Base-by-base conservation (phyloP, 352 stramenopile species). In the Phytopythium montanum region DNA sequence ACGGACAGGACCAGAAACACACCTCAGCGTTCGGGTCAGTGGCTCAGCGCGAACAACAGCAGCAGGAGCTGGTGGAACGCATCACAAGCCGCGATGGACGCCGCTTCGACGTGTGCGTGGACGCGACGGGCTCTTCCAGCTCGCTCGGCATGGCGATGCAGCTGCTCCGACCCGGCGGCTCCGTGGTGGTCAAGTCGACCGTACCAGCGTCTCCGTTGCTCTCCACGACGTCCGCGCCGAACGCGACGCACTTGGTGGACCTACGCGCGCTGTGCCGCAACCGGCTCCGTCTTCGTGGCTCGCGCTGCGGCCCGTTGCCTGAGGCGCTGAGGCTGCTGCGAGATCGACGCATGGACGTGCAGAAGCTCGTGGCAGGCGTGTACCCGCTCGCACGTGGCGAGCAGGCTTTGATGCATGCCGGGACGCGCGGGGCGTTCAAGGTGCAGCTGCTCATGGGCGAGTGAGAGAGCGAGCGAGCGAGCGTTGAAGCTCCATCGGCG, bases 331-430 rank as follows among this genome's bases (percentile, higher is more conserved):
- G 66, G 42, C 74, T 90, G 58, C 65, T 93, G 52, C 66, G 57
- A 5, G 62, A 74, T 48, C 64, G 68, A 33, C 73, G 72, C 26
- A 66, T 92, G 29, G 72, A 86, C 58, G 73, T 90, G 56, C 68
- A 85, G 23, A 89, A 88, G 60, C 85, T 83, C 64, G 81, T 87
- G 59, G 67, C 79, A 52, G 81, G 73, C 31, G 72, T 77, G 45
- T 88, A 85, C 59, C 77, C 82, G 59, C 69, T 92, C 13, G 67
- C 65, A n/a, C 73, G 70, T 56, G 72, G 67, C 8, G 59, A 74
- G 29, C 68, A 57, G 23, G 81, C 81, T 53, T 69, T 88, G 45
- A 69, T 62, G 28, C 76, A 87, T 36, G 81, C 81, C 8, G 62
- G 53, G 5, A 66, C 69, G 63, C 73, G 70, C 28, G 81, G 81